A percentile compares a stretch with the other conserved stretches of the same genome.
These are phyloP conservation scores for Epichloe scottii DNA, from an alignment of 2,329 filamentous ascomycete species.

Conservation along the genomic window DNA sequence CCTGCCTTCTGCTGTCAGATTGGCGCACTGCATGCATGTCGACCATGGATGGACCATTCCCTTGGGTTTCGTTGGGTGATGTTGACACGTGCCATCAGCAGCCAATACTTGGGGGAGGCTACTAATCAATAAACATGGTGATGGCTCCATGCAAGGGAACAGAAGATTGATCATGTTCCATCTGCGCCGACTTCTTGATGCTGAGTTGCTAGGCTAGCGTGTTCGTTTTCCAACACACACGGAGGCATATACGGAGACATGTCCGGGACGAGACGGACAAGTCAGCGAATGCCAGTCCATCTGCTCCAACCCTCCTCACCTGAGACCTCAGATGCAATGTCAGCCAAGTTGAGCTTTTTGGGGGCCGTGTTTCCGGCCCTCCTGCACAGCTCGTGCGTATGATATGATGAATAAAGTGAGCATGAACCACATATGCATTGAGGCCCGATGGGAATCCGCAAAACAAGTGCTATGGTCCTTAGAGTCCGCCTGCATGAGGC, in stretches of 20 bases:
- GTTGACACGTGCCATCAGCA: neutral
- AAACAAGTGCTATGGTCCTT: neutral
- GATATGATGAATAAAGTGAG: neutral
- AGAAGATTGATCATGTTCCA: neutral
- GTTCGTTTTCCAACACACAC: neutral
- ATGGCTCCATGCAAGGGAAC: no score
- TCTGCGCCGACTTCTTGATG: neutral
- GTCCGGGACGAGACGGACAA: no score
- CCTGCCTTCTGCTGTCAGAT: neutral
- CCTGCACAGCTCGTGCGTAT: no score
- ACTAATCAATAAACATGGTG: no score
- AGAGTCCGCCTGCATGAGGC: neutral
- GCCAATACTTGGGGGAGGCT: neutral
- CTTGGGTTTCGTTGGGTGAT: neutral
- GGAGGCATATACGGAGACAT: no score
- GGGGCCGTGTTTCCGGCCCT: no score
- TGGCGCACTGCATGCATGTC: neutral
- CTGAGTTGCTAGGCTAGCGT: neutral
- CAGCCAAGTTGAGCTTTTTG: neutral
- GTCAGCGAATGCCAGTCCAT: neutral
- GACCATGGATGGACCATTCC: neutral
- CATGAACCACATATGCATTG: neutral
- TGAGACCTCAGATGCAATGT: neutral
- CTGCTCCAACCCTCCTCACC: neutral
- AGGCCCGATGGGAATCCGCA: neutral